Evolutionary conservation across 306 rosid genomes (phyloP).

Genomic region (cucumber (Cucumis sativus)): DNA sequence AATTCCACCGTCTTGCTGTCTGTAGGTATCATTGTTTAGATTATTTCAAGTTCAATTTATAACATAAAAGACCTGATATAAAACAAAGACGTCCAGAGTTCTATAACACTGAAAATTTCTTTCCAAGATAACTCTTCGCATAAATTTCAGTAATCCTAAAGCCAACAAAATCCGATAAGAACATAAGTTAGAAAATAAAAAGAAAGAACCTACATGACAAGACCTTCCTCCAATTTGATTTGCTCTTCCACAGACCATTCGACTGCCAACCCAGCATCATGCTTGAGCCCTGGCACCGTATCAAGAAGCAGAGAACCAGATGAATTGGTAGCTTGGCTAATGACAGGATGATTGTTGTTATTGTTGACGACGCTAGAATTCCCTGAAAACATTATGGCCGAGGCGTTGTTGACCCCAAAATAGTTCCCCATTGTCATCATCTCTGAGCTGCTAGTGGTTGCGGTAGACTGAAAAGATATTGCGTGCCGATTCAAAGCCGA

Average conservation of each 20-base stretch:
- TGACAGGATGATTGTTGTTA: slow-evolving; percentile 38
- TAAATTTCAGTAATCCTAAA: neutral
- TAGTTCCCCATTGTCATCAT: slow-evolving; percentile 71
- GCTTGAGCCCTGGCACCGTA: slow-evolving; percentile 82
- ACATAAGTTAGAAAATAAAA: neutral
- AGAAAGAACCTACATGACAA: slow-evolving; percentile 50
- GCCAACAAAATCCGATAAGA: neutral
- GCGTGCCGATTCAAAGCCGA: slow-evolving; percentile 59
- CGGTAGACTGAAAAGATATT: slow-evolving; percentile 74
- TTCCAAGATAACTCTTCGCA: neutral
- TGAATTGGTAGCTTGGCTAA: slow-evolving; percentile 44
- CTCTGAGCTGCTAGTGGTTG: slow-evolving; percentile 59
- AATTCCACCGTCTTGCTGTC: neutral
- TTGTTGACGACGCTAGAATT: slow-evolving; percentile 39
- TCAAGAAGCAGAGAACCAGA: slow-evolving; percentile 66
- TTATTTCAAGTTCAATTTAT: neutral
- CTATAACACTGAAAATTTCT: neutral
- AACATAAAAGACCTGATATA: neutral
- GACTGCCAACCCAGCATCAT: slow-evolving; percentile 81
- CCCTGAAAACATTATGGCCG: slow-evolving; percentile 55
- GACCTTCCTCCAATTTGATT: slow-evolving; percentile 74
- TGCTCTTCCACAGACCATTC: slow-evolving; percentile 97
- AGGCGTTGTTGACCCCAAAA: slow-evolving; percentile 35
- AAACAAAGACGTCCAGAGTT: neutral
- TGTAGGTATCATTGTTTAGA: neutral